These are phyloP conservation scores for Nicotiana noctiflora DNA, from an alignment of 257 asterid species.

Conservation along the genomic window DNA sequence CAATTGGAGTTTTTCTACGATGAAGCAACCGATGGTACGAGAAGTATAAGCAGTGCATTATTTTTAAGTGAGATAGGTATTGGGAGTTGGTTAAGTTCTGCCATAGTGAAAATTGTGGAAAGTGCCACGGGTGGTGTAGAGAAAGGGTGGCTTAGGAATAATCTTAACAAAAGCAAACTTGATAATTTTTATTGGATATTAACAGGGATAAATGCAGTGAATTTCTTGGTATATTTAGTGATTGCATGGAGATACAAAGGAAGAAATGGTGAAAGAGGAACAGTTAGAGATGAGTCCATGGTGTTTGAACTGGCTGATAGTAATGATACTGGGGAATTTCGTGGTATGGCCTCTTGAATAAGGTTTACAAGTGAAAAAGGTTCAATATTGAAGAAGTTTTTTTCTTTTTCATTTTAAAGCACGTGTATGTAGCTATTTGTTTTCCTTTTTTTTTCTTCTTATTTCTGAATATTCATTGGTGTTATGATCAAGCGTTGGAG, in stretches of 20 bases:
- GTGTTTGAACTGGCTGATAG: constrained; percentile 11
- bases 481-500: not conserved
- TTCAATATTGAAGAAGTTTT: not conserved
- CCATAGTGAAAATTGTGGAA: constrained; percentile 45
- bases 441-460: not conserved
- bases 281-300: constrained; percentile 25
- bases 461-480: not conserved
- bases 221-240: constrained; percentile 43
- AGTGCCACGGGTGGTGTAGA: constrained; percentile 35
- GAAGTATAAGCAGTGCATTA: constrained; percentile 71
- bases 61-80: constrained; percentile 77
- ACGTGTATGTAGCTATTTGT: not conserved
- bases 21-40: constrained; percentile 69
- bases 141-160: constrained; percentile 57
- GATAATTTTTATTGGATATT: constrained; percentile 63
- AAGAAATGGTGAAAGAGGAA: constrained; percentile 13
- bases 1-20: constrained; percentile 75
- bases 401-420: not conserved
- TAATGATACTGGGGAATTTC: not conserved
- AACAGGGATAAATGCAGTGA: constrained; percentile 44
- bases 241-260: constrained; percentile 44
- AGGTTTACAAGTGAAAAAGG: not conserved
- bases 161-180: constrained; percentile 38
- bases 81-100: constrained; percentile 79
- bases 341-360: not conserved